A percentile compares a stretch with the other conserved stretches of the same genome.
Evolutionary conservation across 306 rosid species (phyloP).

Genomic region (Fragaria vesca): DNA sequence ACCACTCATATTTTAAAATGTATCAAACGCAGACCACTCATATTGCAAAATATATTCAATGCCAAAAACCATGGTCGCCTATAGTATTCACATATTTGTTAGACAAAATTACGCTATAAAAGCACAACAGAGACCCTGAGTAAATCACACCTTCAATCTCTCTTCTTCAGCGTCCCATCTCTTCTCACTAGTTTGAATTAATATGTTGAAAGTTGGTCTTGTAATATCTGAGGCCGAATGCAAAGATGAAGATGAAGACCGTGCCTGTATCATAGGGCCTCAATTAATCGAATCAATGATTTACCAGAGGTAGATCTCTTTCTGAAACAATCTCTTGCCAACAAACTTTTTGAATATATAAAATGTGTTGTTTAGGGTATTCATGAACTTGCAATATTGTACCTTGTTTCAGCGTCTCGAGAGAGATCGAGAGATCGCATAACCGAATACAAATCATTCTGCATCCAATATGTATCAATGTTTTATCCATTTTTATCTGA

Average conservation of each 20-base stretch:
- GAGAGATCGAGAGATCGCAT: too few species aligned
- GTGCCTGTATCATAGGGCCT: background rate
- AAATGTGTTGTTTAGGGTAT: background rate
- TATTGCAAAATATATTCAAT: too few species aligned
- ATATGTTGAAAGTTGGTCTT: background rate
- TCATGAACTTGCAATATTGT: too few species aligned
- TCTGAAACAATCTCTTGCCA: background rate
- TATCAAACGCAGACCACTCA: too few species aligned
- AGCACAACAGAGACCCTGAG: background rate
- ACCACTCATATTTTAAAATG: too few species aligned
- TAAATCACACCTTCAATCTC: background rate
- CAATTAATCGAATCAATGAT: background rate
- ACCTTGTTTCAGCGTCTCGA: too few species aligned
- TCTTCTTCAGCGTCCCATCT: background rate
- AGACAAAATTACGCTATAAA: background rate
- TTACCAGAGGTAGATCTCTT: background rate
- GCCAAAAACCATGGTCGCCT: background rate
- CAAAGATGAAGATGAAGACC: background rate
- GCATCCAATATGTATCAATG: too few species aligned
- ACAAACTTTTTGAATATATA: background rate
- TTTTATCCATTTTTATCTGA: too few species aligned
- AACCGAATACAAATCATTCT: too few species aligned
- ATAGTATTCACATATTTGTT: background rate
- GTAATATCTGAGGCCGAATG: background rate
- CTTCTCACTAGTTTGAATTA: background rate